These are phyloP conservation scores for Fragaria iinumae DNA, from an alignment of 306 rosid species.

Conservation along the genomic window DNA sequence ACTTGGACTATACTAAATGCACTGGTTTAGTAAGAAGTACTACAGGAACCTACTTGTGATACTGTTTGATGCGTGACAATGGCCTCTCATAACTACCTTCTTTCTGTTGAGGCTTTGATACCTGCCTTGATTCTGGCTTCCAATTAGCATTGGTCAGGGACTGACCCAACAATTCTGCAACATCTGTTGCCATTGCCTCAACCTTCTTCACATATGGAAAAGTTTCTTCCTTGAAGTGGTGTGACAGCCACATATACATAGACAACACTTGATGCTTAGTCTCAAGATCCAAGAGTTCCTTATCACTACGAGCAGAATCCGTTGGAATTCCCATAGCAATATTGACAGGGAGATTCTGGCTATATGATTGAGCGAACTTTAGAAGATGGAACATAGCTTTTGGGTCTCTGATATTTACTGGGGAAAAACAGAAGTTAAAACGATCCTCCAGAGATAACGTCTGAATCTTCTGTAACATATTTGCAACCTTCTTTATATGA, in stretches of 20 bases:
- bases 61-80: constrained; percentile 40
- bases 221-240: constrained; percentile 64
- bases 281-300: constrained; percentile 89
- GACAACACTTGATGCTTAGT: constrained; percentile 87
- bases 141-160: constrained; percentile 79
- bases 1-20: no score
- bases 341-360: constrained; percentile 69
- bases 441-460: constrained; percentile 79
- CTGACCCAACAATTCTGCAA: constrained; percentile 61
- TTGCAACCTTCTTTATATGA: constrained; percentile 84
- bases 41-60: constrained; percentile 44
- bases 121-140: constrained; percentile 73
- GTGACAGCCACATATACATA: constrained; percentile 78
- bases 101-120: constrained; percentile 40
- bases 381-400: constrained; percentile 80
- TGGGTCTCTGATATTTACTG: constrained; percentile 88
- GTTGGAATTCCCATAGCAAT: constrained; percentile 84
- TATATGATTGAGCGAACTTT: constrained; percentile 65
- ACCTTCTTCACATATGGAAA: constrained; percentile 77
- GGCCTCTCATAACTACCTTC: constrained; percentile 48
- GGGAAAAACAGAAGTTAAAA: constrained; percentile 83
- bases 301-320: constrained; percentile 65
- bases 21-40: constrained; percentile 10
- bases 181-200: constrained; percentile 67
- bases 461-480: constrained; percentile 75